A percentile compares a stretch with the other conserved stretches of the same genome.
These are phyloP conservation scores for Phialemoniopsis sp. DNA, from an alignment of 2,329 filamentous ascomycete species.

Conservation along the genomic window DNA sequence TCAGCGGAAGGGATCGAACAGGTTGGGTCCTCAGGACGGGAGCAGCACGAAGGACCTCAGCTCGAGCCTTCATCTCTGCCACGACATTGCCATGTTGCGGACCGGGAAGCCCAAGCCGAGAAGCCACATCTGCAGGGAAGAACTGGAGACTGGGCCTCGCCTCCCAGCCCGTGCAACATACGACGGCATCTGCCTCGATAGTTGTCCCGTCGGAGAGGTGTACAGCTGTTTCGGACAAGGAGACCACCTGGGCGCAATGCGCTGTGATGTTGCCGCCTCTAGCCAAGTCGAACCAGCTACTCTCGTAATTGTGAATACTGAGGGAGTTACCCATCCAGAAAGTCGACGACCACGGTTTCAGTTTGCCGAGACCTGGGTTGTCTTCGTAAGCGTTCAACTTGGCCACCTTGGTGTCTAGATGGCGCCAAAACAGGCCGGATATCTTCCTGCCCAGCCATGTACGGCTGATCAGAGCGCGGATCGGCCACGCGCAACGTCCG, in stretches of 20 bases:
- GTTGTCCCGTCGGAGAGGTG: constrained; percentile 44
- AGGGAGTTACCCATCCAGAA: constrained; percentile 52
- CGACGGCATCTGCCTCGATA: constrained; percentile 44
- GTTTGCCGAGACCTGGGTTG: constrained; percentile 46
- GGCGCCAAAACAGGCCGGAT: constrained; percentile 52
- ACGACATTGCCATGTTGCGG: no score
- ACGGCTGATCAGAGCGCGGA: constrained; percentile 52
- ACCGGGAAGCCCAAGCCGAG: no score
- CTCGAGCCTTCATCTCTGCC: no score
- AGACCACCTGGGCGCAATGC: constrained; percentile 46
- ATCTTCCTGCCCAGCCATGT: constrained; percentile 52
- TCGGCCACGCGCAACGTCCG: constrained; percentile 5
- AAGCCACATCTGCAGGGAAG: neutral
- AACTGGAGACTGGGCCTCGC: constrained; percentile 5
- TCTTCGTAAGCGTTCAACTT: constrained; percentile 48
- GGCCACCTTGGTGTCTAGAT: constrained; percentile 52
- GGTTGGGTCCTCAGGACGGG: no score
- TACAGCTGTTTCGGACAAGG: constrained; percentile 39
- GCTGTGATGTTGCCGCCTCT: constrained; percentile 45
- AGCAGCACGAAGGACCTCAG: no score
- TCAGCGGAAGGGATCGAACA: no score
- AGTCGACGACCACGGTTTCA: constrained; percentile 46
- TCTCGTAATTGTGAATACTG: constrained; percentile 57
- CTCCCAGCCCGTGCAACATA: constrained; percentile 58
- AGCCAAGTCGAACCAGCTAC: constrained; percentile 53